A percentile compares a stretch with the other conserved stretches of the same genome.
Conservation (phyloP, 2,329 filamentous ascomycete species). For the Aplosporella prunicola region DNA sequence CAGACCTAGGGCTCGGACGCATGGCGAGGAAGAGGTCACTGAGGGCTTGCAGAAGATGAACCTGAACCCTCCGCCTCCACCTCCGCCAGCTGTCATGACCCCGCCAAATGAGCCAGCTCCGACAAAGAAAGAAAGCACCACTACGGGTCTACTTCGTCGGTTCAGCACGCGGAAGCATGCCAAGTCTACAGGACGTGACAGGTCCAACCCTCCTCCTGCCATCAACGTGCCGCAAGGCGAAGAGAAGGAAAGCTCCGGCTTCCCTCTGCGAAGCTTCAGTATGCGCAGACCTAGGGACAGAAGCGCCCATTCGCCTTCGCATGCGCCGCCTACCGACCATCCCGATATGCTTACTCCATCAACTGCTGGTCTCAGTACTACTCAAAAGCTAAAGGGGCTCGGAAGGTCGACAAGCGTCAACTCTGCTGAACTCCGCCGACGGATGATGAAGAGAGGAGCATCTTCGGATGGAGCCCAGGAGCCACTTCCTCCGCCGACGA, state of each 20-base stretch:
- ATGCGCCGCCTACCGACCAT: constrained; percentile 46
- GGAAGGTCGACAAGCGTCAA: constrained; percentile 88
- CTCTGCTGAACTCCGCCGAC: constrained; percentile 68
- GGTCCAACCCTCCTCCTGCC: constrained; percentile 56
- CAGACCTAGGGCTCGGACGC: constrained; percentile 77
- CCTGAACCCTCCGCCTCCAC: constrained; percentile 35
- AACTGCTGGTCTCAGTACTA: constrained; percentile 49
- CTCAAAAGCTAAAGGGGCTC: constrained; percentile 56
- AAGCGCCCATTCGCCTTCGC: constrained; percentile 40
- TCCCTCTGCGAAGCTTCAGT: constrained; percentile 77
- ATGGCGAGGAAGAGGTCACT: constrained; percentile 83
- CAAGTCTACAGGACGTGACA: constrained; percentile 46
- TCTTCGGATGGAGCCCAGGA: constrained; percentile 25
- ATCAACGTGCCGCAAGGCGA: constrained; percentile 68
- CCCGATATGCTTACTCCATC: constrained; percentile 65
- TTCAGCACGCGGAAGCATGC: constrained; percentile 80
- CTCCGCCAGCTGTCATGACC: constrained; percentile 40
- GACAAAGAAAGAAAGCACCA: constrained; percentile 76
- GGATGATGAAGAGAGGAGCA: constrained; percentile 46
- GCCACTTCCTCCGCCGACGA: constrained; percentile 59
- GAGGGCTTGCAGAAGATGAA: constrained; percentile 62
- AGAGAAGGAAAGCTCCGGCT: constrained; percentile 37
- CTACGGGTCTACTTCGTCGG: constrained; percentile 71
- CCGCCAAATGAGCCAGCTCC: constrained; percentile 45
- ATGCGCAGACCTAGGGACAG: constrained; percentile 55